These are phyloP conservation scores for Pinus taeda DNA, from an alignment of 75 land plant species.

Conservation along the genomic window DNA sequence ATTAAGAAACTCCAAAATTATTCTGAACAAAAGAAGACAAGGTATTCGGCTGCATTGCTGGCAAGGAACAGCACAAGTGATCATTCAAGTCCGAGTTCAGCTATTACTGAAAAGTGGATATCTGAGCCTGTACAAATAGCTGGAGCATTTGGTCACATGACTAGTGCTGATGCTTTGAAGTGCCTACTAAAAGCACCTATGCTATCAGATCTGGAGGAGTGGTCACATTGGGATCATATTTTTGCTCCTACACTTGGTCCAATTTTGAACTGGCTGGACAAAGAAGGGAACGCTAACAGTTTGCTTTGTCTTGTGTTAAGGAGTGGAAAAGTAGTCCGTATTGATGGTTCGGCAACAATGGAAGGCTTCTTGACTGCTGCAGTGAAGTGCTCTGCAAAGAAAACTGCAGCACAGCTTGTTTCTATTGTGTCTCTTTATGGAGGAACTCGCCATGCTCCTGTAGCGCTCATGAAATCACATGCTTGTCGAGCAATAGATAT, in stretches of 20 bases:
- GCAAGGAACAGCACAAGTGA: neutral
- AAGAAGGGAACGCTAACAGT: constrained; percentile 32
- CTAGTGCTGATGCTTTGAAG: constrained; percentile 57
- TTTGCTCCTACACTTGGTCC: constrained; percentile 84
- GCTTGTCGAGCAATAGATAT: constrained; percentile 49
- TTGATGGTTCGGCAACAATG: constrained; percentile 57
- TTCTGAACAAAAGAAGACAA: constrained; percentile 21
- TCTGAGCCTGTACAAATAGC: constrained; percentile 10
- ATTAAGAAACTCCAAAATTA: constrained; percentile 11
- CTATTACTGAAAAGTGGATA: neutral
- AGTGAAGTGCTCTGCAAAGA: constrained; percentile 43
- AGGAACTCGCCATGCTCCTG: constrained; percentile 48
- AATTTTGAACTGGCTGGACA: constrained; percentile 61
- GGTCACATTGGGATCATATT: constrained; percentile 82
- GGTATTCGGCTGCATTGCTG: constrained; percentile 48
- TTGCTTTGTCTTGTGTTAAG: constrained; percentile 54
- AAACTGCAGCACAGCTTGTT: constrained; percentile 49
- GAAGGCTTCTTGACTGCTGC: constrained; percentile 57
- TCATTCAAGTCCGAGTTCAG: neutral
- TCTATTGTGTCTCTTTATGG: constrained; percentile 64
- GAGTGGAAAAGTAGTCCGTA: constrained; percentile 57
- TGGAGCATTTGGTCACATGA: constrained; percentile 28
- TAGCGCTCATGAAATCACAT: constrained; percentile 58
- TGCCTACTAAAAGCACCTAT: constrained; percentile 72
- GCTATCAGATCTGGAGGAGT: constrained; percentile 58